These are phyloP conservation scores for Amphirosellinia nigrospora DNA, from an alignment of 495 filamentous ascomycete species.

Conservation along the genomic window DNA sequence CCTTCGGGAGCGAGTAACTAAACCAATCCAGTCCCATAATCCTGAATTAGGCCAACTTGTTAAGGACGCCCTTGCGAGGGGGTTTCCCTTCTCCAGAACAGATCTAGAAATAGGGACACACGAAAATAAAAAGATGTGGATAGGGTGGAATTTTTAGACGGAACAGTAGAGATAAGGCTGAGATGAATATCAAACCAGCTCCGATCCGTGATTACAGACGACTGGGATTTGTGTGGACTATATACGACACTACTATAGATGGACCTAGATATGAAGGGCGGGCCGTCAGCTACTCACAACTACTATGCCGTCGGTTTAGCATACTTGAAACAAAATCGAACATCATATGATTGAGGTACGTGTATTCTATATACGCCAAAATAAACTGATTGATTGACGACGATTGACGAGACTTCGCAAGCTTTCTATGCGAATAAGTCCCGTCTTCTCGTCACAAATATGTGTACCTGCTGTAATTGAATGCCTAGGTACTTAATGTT, in stretches of 20 bases:
- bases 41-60: constrained; percentile 15
- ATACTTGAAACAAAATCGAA: background rate
- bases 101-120: constrained; percentile 15
- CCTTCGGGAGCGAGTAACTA: background rate
- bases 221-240: constrained; percentile 10
- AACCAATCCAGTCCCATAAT: constrained; percentile 2
- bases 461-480: no score
- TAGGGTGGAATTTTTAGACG: constrained; percentile 14
- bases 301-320: background rate
- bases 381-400: no score
- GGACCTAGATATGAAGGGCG: background rate
- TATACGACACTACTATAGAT: constrained; percentile 13
- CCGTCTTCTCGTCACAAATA: no score
- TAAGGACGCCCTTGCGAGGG: background rate
- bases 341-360: no score
- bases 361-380: no score
- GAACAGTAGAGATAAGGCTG: constrained; percentile 23
- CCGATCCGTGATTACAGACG: constrained; percentile 12
- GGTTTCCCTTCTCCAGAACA: background rate
- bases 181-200: constrained; percentile 23
- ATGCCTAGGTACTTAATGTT: no score
- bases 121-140: background rate
- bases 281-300: background rate
- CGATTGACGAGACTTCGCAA: no score
- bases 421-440: no score